Base-by-base conservation (phyloP, 345 rosid species). In the Euphorbia peplus region DNA sequence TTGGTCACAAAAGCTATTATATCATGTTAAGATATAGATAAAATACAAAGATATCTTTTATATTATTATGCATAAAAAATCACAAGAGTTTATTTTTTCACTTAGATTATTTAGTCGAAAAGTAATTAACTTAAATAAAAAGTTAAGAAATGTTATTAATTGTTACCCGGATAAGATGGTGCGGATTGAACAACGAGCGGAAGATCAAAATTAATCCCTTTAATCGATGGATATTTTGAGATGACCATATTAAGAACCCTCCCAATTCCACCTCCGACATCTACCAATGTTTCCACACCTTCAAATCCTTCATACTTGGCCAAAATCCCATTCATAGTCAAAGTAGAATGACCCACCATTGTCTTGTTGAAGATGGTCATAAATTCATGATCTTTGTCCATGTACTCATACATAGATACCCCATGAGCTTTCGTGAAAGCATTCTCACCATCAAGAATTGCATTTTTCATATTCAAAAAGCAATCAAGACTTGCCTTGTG, bases 131-230 rank as follows among this genome's bases (percentile, higher is more conserved):
- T n/a, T n/a, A n/a, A n/a, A n/a, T n/a, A n/a, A n/a, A n/a, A n/a
- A n/a, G n/a, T n/a, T n/a, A n/a, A n/a, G n/a, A n/a, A n/a, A n/a
- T n/a, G n/a, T n/a, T n/a, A 24, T 3, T 0, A 24, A 54, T 13
- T n/a, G n/a, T 48, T 75, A 73, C 84, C 78, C 18, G 86, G 79
- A 46, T 77, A 80, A 67, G 75, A 46, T 21, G 81, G 76, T 9
- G 78, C 79, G 24, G 58, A 53, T 46, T 74, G 54, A 25, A 66
- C 21, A 28, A 75, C 78, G 63, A 54, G 59, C 13, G 79, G 84
- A 59, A 85, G 44, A 63, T 86, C 88, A 63, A 77, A 86, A 54
- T 89, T 83, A 7, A 86, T 83, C 13, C 79, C 90, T 11, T 70
- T 78, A 2, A 85, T 78, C 0, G 75, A 70, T 14, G 89, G 88